These are phyloP conservation scores for Fusarium nodosum DNA, from an alignment of 2,329 filamentous ascomycete species.

Conservation along the genomic window DNA sequence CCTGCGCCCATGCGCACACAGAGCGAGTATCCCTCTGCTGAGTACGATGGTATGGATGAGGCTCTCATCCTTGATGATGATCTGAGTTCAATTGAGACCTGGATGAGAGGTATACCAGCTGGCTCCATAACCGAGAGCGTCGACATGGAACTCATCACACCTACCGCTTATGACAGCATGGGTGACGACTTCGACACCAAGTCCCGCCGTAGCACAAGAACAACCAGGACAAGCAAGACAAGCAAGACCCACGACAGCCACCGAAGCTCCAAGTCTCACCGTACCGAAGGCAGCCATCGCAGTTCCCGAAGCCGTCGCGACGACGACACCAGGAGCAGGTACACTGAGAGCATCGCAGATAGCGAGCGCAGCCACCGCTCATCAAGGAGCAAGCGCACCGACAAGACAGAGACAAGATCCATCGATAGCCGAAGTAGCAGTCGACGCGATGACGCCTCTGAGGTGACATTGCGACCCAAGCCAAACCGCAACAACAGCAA, in stretches of 20 bases:
- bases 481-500: conserved; percentile 62
- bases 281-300: conserved; percentile 51
- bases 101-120: conserved; percentile 69
- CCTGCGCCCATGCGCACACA: conserved; percentile 49
- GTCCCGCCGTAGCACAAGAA: conserved; percentile 54
- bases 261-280: conserved; percentile 49
- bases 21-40: conserved; percentile 50
- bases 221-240: conserved; percentile 49
- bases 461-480: conserved; percentile 62
- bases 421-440: conserved; percentile 54
- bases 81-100: conserved; percentile 69
- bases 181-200: conserved; percentile 58
- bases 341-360: conserved; percentile 56
- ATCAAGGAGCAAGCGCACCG: conserved; percentile 53
- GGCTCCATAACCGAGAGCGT: conserved; percentile 61
- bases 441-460: conserved; percentile 51
- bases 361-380: conserved; percentile 55
- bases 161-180: conserved; percentile 63
- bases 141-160: conserved; percentile 70
- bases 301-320: conserved; percentile 46
- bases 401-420: conserved; percentile 52
- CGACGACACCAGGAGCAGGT: conserved; percentile 40
- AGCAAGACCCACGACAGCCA: conserved; percentile 49
- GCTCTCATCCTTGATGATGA: conserved; percentile 70
- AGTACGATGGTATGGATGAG: conserved; percentile 62